Conservation (phyloP, 208 protist species). For the Acanthamoeba healyi region DNA sequence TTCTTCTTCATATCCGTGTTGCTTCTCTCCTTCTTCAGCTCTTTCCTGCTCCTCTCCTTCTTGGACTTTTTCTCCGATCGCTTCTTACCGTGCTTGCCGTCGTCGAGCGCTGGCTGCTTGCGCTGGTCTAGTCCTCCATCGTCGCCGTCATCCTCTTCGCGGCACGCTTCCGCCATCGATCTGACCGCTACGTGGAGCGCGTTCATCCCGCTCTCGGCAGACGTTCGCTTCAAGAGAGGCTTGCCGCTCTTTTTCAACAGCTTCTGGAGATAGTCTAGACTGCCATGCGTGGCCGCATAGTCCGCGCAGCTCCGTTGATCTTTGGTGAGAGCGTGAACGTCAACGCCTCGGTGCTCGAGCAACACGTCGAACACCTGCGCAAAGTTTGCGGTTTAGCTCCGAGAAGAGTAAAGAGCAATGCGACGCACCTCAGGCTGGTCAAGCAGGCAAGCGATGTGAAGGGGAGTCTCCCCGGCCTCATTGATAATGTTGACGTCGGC, state of each 20-base stretch:
- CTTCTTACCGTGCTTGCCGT: not conserved
- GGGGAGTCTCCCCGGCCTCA: not conserved
- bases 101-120: not conserved
- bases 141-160: no score
- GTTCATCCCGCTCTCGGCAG: not conserved
- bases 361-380: conserved; percentile 16
- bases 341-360: not conserved
- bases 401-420: no score
- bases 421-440: not conserved
- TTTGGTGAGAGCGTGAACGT: conserved; percentile 14
- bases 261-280: not conserved
- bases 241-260: not conserved
- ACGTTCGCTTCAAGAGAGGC: not conserved
- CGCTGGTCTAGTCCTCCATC: not conserved
- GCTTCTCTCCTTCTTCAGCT: conserved; percentile 30
- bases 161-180: not conserved
- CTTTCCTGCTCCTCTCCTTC: not conserved
- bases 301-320: not conserved
- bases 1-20: not conserved
- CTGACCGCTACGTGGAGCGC: conserved; percentile 3
- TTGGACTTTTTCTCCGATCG: not conserved
- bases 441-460: conserved; percentile 26
- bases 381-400: no score
- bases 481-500: conserved; percentile 21
- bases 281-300: not conserved